Percentiles rank a stretch among this genome's conserved stretches.
These are phyloP conservation scores for Amphicarpaea edgeworthii DNA, from an alignment of 306 rosid genomes.

Conservation along the genomic window DNA sequence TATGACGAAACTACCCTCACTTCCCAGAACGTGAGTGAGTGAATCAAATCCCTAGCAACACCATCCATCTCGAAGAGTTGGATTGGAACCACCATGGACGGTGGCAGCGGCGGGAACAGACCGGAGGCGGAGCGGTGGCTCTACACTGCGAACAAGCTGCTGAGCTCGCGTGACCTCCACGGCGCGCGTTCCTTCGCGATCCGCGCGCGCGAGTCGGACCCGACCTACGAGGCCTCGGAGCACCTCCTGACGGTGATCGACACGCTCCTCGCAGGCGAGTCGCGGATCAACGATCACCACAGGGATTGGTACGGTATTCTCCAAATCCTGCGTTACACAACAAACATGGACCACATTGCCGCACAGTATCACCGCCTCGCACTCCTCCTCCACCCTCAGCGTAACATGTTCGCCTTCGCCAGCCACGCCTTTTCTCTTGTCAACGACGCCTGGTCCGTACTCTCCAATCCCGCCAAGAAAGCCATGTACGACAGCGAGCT, in stretches of 20 bases:
- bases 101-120: constrained; percentile 54
- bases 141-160: constrained; percentile 80
- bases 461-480: constrained; percentile 72
- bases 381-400: constrained; percentile 71
- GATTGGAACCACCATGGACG: constrained; percentile 46
- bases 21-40: not conserved
- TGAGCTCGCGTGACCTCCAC: constrained; percentile 76
- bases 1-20: constrained; percentile 46
- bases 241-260: constrained; percentile 82
- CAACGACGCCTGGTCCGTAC: constrained; percentile 87
- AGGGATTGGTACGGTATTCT: constrained; percentile 83
- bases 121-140: constrained; percentile 94
- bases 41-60: not conserved
- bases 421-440: constrained; percentile 80
- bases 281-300: constrained; percentile 67
- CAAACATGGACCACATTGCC: constrained; percentile 77
- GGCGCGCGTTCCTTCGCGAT: constrained; percentile 87
- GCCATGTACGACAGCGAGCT: constrained; percentile 75
- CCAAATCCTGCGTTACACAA: constrained; percentile 71
- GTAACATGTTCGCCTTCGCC: constrained; percentile 66
- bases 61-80: not conserved
- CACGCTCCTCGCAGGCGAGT: constrained; percentile 72
- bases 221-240: constrained; percentile 71
- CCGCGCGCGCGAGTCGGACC: constrained; percentile 91
- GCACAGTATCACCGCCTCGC: constrained; percentile 85